Base-by-base conservation (phyloP, 2,329 filamentous ascomycete species). In the Alternaria conjuncta region DNA sequence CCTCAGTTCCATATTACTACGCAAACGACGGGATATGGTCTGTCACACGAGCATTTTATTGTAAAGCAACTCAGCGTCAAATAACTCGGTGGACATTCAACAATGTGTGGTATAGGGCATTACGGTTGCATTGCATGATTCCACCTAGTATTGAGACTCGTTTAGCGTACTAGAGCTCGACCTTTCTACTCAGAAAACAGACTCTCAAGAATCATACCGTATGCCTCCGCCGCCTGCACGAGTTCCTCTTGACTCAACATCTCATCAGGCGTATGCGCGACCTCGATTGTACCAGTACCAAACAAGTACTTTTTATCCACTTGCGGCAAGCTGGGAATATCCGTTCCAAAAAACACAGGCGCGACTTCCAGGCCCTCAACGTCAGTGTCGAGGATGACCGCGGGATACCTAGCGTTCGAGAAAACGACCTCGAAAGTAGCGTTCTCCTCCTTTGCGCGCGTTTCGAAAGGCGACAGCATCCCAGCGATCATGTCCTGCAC, bases 311-410 rank as follows among this genome's bases (percentile, higher is more conserved):
- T 67, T 56, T 72, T 64, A n/a, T 65, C 55, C 12, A 71, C 70
- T 23, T 73, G 68, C 5, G 69, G 68, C 51, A 74, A 55, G 30
- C 56, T 58, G 12, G 72, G 72, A 23, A 74, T 72, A 55, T 74
- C 71, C 6, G 72, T 74, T 5, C 72, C 71, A 32, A 64, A 74
- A 15, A 69, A 72, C n/a, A 74, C 70, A 5, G 68, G 69, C 44
- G 69, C 72, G 6, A 65, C 61, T n/a, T 72, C 67, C 47, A 74
- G 18, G 2, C 71, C 71, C 47, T 67, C 62, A 4, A 74, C 63
- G 49, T 71, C 69, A 9, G 71, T 71, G 25, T 73, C 69, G 21
- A 74, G 45, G 13, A 74, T 68, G 36, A 57, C 65, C 1, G 71
- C 70, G 1, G 66, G 57, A 8, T 69, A 69, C 9, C 57, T 57